Evolutionary conservation across 208 protist species (phyloP).

Genomic region (Lotmaria passim): DNA sequence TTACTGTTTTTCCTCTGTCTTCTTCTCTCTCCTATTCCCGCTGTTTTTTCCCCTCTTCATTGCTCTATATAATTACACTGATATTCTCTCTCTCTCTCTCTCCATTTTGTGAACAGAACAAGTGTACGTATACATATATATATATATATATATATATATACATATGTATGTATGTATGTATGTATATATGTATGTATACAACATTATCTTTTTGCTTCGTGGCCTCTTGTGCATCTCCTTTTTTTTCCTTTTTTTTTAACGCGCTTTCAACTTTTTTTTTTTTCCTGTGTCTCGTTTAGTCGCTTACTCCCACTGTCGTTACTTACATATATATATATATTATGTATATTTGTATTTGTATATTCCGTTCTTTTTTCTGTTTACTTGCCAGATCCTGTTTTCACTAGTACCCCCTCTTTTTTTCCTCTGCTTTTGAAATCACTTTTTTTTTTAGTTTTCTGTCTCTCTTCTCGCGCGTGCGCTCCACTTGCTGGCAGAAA

Average conservation of each 20-base stretch:
- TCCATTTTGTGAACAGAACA: too few species aligned
- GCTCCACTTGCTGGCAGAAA: too few species aligned
- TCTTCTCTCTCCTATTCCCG: too few species aligned
- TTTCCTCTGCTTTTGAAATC: conserved; percentile 1
- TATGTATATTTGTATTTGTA: background rate
- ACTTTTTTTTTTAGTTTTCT: background rate
- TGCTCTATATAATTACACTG: too few species aligned
- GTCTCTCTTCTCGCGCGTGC: background rate
- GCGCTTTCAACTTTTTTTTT: background rate
- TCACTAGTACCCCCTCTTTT: background rate
- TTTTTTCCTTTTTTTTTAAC: background rate
- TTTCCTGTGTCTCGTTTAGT: background rate
- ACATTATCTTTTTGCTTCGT: background rate
- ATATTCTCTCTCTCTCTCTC: too few species aligned
- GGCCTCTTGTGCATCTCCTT: background rate
- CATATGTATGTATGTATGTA: background rate
- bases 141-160: too few species aligned
- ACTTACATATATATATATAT: too few species aligned
- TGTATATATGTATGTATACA: conserved; percentile 1
- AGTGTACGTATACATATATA: too few species aligned
- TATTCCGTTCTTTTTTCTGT: conserved; percentile 10
- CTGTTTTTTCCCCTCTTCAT: too few species aligned
- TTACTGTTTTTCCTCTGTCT: background rate
- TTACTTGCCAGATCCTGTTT: background rate
- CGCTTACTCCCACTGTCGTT: background rate